Conservation (phyloP, 768 basidiomycete species). For the Suillus subluteus region DNA sequence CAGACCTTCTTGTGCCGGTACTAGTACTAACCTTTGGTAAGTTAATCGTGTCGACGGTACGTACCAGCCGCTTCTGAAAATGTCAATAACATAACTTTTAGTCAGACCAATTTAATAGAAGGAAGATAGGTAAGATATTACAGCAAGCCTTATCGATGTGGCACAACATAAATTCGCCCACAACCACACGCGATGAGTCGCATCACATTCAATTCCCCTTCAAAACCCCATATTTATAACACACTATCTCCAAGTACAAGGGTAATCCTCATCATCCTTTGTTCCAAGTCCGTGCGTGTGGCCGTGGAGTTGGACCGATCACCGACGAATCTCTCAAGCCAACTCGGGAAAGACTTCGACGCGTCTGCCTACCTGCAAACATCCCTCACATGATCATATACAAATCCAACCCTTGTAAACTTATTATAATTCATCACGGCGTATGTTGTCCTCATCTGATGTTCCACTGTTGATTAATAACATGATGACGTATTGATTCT, state of each 20-base stretch:
- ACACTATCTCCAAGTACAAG: background rate
- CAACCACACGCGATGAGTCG: background rate
- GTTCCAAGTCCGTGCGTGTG: background rate
- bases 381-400: background rate
- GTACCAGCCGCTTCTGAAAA: background rate
- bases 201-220: too few relatives aligned
- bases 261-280: background rate
- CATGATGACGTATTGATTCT: background rate
- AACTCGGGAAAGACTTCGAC: background rate
- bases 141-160: too few relatives aligned
- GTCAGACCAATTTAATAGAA: background rate
- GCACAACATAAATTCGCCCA: background rate
- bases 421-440: background rate
- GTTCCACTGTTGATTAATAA: background rate
- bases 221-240: background rate
- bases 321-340: background rate
- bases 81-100: too few relatives aligned
- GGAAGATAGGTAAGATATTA: background rate
- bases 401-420: background rate
- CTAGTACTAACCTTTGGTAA: too few relatives aligned
- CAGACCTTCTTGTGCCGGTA: background rate
- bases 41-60: too few relatives aligned
- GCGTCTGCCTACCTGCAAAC: background rate
- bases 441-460: background rate
- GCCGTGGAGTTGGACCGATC: background rate